A percentile compares a stretch with the other conserved stretches of the same genome.
phyloP scores from a whole-genome alignment of 1,139 yeast genomes.

The Sugiyamaella sp. region DNA sequence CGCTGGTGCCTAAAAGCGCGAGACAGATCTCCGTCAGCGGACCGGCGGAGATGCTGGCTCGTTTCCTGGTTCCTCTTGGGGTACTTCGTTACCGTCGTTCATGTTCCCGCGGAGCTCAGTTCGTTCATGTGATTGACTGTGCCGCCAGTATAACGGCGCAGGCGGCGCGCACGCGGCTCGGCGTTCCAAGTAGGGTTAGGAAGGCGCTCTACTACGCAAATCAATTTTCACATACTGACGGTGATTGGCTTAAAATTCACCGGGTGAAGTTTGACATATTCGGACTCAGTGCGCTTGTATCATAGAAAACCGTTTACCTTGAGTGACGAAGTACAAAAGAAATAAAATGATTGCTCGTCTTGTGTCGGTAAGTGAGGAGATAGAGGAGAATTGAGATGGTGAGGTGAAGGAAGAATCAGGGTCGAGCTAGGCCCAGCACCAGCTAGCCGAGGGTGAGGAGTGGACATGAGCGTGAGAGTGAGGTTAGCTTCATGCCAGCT shows the following conservation, averaged over 20 bases:
- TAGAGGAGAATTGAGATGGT: not conserved
- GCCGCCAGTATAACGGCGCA: too few relatives aligned
- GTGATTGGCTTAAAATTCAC: constrained; percentile 15
- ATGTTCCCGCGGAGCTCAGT: too few relatives aligned
- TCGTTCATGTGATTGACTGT: too few relatives aligned
- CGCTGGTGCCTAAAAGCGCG: too few relatives aligned
- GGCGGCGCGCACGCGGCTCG: not conserved
- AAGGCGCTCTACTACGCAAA: not conserved
- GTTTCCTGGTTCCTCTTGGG: too few relatives aligned
- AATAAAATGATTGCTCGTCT: constrained; percentile 25
- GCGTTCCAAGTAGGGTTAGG: constrained; percentile 7
- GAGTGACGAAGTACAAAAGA: not conserved
- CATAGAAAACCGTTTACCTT: not conserved
- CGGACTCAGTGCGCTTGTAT: constrained; percentile 9
- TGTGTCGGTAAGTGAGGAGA: constrained; percentile 22
- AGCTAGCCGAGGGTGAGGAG: too few relatives aligned
- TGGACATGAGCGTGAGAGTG: too few relatives aligned
- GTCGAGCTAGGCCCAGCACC: too few relatives aligned
- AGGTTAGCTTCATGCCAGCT: too few relatives aligned
- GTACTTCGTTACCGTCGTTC: too few relatives aligned
- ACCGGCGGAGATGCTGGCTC: too few relatives aligned
- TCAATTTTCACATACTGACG: constrained; percentile 10
- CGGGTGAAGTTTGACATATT: constrained; percentile 5
- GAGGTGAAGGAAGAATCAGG: not conserved
- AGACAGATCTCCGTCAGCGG: too few relatives aligned